Percentiles rank a stretch among this genome's conserved stretches.
These are phyloP conservation scores for Mycosphaerella sp. DNA, from an alignment of 2,329 filamentous ascomycete species.

Conservation along the genomic window DNA sequence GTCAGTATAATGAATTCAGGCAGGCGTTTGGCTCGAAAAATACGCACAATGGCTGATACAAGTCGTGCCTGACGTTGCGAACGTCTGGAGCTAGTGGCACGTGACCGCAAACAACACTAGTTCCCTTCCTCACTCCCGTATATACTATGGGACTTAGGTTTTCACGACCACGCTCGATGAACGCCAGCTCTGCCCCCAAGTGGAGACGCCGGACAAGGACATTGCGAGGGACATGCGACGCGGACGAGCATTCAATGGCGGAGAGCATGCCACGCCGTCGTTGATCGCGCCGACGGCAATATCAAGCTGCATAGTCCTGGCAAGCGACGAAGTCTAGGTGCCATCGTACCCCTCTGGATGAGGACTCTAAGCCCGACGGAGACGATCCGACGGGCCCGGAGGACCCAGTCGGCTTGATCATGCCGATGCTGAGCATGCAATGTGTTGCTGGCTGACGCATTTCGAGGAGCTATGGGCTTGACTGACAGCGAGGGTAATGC, in stretches of 20 bases:
- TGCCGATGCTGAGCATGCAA: conserved; percentile 14
- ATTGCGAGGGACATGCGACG: conserved; percentile 38
- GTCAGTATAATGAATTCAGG: neutral
- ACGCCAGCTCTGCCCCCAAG: conserved; percentile 20
- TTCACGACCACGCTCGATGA: conserved; percentile 15
- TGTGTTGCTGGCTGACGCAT: conserved; percentile 14
- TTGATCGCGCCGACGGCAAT: conserved; percentile 26
- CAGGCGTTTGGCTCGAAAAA: conserved; percentile 4
- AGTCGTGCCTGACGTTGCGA: conserved; percentile 9
- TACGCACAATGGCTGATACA: conserved; percentile 5
- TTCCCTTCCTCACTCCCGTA: conserved; percentile 4
- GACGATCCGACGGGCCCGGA: conserved; percentile 40
- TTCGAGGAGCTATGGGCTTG: conserved; percentile 16
- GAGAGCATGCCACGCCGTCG: conserved; percentile 41
- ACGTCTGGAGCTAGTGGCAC: conserved; percentile 4
- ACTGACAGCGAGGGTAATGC: conserved; percentile 14
- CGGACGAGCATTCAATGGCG: conserved; percentile 39
- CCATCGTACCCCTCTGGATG: conserved; percentile 24
- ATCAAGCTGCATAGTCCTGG: conserved; percentile 22
- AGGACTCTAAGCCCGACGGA: conserved; percentile 39
- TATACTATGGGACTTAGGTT: conserved; percentile 10
- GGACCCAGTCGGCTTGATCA: conserved; percentile 40
- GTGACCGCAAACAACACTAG: conserved; percentile 7
- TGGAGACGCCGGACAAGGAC: conserved; percentile 21
- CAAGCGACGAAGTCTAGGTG: conserved; percentile 25